phyloP scores from a whole-genome alignment of 331 rosid species.

The Quercus tomentella region DNA sequence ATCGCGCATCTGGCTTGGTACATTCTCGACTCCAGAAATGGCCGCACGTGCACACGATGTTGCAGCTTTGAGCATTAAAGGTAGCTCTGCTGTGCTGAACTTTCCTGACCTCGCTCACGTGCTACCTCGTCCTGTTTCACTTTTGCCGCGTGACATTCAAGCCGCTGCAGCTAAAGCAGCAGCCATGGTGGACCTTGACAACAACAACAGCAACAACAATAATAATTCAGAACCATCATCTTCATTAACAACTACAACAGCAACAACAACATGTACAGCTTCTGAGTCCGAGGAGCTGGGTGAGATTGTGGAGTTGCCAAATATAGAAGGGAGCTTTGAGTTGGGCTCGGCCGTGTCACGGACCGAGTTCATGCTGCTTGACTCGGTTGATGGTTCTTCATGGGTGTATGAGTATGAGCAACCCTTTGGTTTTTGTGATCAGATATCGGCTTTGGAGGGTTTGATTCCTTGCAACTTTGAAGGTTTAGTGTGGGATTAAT shows the following conservation, averaged over 20 bases:
- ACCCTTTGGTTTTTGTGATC: neutral
- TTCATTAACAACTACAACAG: neutral
- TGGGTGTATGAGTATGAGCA: neutral
- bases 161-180: constrained; percentile 2
- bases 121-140: constrained; percentile 20
- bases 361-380: neutral
- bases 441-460: constrained; percentile 10
- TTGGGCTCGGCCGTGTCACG: neutral
- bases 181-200: neutral
- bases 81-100: constrained; percentile 23
- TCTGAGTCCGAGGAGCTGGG: constrained; percentile 13
- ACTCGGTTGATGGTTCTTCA: neutral
- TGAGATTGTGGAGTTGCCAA: constrained; percentile 11
- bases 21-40: constrained; percentile 27
- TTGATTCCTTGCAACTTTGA: constrained; percentile 12
- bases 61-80: constrained; percentile 22
- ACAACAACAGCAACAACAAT: no score
- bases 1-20: constrained; percentile 37
- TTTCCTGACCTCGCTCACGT: constrained; percentile 11
- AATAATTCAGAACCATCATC: neutral
- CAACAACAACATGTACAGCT: neutral
- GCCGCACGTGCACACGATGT: constrained; percentile 31
- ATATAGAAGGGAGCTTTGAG: neutral
- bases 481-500: constrained; percentile 23
- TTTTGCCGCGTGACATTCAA: neutral